phyloP scores from a whole-genome alignment of 2,329 filamentous ascomycete genomes.

The Colletotrichum liaoningense region DNA sequence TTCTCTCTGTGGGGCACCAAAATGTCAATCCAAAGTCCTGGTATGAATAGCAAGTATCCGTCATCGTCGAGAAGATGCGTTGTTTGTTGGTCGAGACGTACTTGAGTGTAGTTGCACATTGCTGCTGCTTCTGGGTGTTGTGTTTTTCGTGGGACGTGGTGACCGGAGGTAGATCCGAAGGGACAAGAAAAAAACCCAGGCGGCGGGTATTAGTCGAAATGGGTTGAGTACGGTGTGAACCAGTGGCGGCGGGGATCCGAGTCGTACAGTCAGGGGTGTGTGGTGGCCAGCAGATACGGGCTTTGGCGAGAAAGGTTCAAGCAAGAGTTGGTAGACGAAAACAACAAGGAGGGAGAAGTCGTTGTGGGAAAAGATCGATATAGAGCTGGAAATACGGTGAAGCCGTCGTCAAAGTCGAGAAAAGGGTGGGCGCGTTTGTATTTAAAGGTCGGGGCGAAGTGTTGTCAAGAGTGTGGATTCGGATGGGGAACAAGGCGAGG shows the following conservation, averaged over 20 bases:
- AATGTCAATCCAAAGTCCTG: conserved; percentile 23
- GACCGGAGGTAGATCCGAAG: neutral
- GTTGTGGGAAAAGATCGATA: neutral
- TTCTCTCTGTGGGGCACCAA: conserved; percentile 52
- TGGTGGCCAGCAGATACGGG: neutral
- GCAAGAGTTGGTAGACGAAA: neutral
- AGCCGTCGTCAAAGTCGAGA: conserved; percentile 4
- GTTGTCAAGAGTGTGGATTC: conserved; percentile 1
- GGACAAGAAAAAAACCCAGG: neutral
- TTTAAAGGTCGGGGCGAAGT: conserved; percentile 14
- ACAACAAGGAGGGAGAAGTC: neutral
- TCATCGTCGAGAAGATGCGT: neutral
- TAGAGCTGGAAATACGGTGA: neutral
- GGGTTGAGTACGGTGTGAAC: neutral
- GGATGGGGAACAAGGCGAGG: neutral
- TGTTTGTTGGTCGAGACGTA: conserved; percentile 37
- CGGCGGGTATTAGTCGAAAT: neutral
- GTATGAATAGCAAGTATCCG: too few species aligned
- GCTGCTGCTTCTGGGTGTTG: conserved; percentile 3
- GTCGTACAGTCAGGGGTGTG: neutral
- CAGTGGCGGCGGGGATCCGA: neutral
- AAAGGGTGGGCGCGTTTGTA: conserved; percentile 7
- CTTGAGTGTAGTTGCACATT: conserved; percentile 66
- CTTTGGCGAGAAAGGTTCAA: neutral
- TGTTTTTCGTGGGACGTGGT: neutral